Conservation (phyloP, 345 rosid genomes). For the Citrus medica region DNA sequence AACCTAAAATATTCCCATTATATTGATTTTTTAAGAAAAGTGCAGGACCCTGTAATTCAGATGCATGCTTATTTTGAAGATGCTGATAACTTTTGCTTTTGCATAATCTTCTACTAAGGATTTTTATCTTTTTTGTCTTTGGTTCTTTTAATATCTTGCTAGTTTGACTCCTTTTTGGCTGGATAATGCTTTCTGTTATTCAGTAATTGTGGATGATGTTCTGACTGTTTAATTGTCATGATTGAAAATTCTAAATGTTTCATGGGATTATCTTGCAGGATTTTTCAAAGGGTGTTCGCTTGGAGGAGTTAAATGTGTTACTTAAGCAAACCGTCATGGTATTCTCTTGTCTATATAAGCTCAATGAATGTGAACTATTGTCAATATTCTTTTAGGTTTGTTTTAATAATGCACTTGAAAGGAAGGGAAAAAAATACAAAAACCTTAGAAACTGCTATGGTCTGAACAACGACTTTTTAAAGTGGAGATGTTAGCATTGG, state of each 20-base stretch:
- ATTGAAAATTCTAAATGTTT: conserved; percentile 12
- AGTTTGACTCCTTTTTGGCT: conserved; percentile 11
- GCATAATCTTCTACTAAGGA: neutral
- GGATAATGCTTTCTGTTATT: neutral
- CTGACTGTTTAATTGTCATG: conserved; percentile 4
- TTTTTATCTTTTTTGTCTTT: neutral
- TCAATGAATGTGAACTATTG: neutral
- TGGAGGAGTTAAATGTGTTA: conserved; percentile 83
- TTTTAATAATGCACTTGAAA: neutral
- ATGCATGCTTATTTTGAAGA: neutral
- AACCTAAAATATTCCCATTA: neutral
- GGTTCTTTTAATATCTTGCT: conserved; percentile 2
- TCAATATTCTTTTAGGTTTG: neutral
- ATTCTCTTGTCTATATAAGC: conserved; percentile 23
- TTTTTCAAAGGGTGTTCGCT: conserved; percentile 83
- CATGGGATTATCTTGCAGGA: conserved; percentile 49
- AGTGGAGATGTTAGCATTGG: neutral
- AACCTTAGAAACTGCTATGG: neutral
- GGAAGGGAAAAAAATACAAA: neutral
- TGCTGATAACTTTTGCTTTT: neutral
- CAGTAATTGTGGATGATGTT: neutral
- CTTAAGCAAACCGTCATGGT: conserved; percentile 94
- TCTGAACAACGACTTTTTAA: neutral
- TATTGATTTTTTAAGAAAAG: neutral
- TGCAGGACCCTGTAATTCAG: neutral